A percentile compares a stretch with the other conserved stretches of the same genome.
Evolutionary conservation across 2,329 filamentous ascomycete genomes (phyloP).

Genomic region (Rutstroemia sydowiana): DNA sequence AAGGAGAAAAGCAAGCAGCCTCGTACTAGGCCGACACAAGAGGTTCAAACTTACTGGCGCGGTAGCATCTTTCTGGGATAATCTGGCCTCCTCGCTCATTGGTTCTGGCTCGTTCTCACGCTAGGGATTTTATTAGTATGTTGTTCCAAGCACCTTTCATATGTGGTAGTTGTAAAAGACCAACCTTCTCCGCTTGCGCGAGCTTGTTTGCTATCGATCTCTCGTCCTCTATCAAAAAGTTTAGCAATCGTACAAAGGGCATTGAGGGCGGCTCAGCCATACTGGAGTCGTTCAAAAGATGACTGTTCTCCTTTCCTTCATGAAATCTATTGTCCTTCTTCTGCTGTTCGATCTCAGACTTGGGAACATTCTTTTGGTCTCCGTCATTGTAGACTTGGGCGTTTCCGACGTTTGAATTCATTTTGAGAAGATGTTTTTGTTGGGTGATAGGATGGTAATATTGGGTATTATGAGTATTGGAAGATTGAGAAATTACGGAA

Average conservation of each 20-base stretch:
- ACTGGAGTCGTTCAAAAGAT: constrained; percentile 67
- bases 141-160: not conserved
- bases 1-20: too few relatives aligned
- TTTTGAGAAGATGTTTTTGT: constrained; percentile 14
- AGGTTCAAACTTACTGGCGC: constrained; percentile 39
- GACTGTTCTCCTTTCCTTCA: constrained; percentile 64
- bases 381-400: constrained; percentile 63
- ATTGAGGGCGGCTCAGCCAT: constrained; percentile 25
- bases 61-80: constrained; percentile 45
- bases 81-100: constrained; percentile 23
- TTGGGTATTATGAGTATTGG: not conserved
- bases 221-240: constrained; percentile 52
- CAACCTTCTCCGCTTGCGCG: constrained; percentile 50
- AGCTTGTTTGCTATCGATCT: constrained; percentile 66
- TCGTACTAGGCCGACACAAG: not conserved
- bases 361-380: constrained; percentile 59
- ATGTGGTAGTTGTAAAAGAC: not conserved
- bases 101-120: constrained; percentile 39
- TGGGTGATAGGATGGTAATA: not conserved
- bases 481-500: not conserved
- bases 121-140: constrained; percentile 13
- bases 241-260: constrained; percentile 4
- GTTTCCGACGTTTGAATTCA: constrained; percentile 49
- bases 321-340: constrained; percentile 54
- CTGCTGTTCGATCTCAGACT: constrained; percentile 41